These are phyloP conservation scores for Adiantum capillusveneris DNA, from an alignment of 75 land plant genomes.

Conservation along the genomic window DNA sequence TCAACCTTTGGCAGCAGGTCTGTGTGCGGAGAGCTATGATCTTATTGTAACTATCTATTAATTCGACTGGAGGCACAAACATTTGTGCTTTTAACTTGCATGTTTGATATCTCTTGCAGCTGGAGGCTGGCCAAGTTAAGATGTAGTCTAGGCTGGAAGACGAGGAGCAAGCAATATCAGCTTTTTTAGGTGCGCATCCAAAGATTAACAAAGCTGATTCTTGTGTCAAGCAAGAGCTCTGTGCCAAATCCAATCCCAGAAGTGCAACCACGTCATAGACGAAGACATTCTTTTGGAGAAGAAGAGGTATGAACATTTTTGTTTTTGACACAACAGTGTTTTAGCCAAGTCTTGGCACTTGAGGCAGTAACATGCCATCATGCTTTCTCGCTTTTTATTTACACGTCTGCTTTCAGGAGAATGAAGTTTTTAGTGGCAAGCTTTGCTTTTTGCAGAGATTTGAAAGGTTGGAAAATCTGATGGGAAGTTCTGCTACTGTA, in stretches of 20 bases:
- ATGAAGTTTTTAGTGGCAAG: too few species aligned
- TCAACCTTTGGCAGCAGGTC: slow-evolving; percentile 77
- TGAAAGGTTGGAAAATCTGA: too few species aligned
- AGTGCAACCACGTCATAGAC: slow-evolving; percentile 29
- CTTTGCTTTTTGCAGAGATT: too few species aligned
- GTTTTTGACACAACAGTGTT: too few species aligned
- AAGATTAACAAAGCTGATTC: slow-evolving; percentile 75
- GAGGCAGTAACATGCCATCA: too few species aligned
- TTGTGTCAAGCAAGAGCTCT: slow-evolving; percentile 79
- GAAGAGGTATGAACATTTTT: slow-evolving; percentile 54
- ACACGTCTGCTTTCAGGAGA: too few species aligned
- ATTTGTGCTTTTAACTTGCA: background rate
- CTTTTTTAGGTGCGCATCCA: slow-evolving; percentile 89
- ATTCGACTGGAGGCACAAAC: background rate
- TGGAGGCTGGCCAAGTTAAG: slow-evolving; percentile 88
- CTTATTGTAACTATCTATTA: background rate
- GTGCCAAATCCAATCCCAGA: slow-evolving; percentile 36
- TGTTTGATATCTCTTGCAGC: slow-evolving; percentile 26
- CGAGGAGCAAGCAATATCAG: slow-evolving; percentile 91
- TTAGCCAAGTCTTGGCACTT: too few species aligned
- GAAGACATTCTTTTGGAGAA: slow-evolving; percentile 85
- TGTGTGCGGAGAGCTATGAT: background rate
- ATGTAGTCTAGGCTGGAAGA: slow-evolving; percentile 89
- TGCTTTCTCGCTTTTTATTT: too few species aligned
- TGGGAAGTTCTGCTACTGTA: too few species aligned